Conservation (phyloP, 1,284 basidiomycete genomes). For the Ustilago shanxiensis region DNA sequence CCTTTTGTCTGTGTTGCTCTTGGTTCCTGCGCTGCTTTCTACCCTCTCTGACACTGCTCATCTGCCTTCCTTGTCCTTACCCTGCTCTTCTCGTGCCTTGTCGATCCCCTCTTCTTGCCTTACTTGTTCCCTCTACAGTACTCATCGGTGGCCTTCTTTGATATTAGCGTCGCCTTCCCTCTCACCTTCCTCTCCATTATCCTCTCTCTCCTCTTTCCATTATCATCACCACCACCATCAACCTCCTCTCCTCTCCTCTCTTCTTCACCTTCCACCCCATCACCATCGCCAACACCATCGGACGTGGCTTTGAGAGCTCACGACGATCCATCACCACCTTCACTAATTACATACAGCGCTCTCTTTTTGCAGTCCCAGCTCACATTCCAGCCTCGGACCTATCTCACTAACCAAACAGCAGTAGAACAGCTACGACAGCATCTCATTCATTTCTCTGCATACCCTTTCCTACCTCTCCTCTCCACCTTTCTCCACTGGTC, state of each 20-base stretch:
- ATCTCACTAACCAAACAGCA: slow-evolving; percentile 5
- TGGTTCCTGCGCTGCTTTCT: slow-evolving; percentile 5
- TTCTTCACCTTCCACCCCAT: slow-evolving; percentile 10
- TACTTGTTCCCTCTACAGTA: no score
- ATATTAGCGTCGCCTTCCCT: neutral
- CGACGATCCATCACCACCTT: slow-evolving; percentile 26
- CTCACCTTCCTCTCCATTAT: slow-evolving; percentile 5
- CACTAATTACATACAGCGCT: neutral
- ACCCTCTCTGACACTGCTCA: neutral
- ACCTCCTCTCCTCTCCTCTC: slow-evolving; percentile 3
- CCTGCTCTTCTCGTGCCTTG: neutral
- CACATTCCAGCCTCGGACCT: neutral
- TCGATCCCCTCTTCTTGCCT: neutral
- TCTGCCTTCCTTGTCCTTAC: neutral
- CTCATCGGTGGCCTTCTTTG: neutral
- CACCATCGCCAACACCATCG: slow-evolving; percentile 19
- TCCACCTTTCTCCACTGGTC: neutral
- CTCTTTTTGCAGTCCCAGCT: neutral
- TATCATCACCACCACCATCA: neutral
- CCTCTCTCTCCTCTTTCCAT: neutral
- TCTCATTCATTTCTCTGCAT: slow-evolving; percentile 10
- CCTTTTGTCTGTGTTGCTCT: slow-evolving; percentile 4
- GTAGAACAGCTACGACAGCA: slow-evolving; percentile 42
- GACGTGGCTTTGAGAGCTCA: slow-evolving; percentile 46
- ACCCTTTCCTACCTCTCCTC: neutral